Evolutionary conservation across 83 land plant species (phyloP), one percentile per base, ranked within the genome.

Genomic region (Thuja plicata): DNA sequence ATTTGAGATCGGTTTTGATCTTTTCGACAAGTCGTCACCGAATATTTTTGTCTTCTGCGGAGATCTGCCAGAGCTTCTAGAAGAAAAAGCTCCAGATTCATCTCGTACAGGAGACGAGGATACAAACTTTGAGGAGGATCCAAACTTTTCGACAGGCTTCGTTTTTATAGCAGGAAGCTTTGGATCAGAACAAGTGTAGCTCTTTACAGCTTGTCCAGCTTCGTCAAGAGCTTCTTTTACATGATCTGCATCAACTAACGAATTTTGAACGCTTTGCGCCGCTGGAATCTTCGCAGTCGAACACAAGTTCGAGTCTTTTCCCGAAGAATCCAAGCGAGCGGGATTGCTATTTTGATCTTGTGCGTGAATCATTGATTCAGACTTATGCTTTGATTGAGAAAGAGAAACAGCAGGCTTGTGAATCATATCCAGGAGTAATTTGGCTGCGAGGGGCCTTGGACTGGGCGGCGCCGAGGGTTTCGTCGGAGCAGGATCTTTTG

Each of bases 181-280:
- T 35, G 13, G 3, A 76, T 34, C 40, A 8, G 38, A 32, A 34
- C 17, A 76, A 76, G 79, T 35, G 19, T 35, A 4, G 17, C 16
- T 48, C 84, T 86, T 83, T 37, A 93, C 66, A 21, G 92, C 92
- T 45, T 90, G 90, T 70, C 92, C 90, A 40, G 93, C 89, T 88
- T 85, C 89, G 89, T 91, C 91, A 38, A 92, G 90, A 37, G 93
- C 85, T 60, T 92, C 89, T 84, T 95, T 92, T 87, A 92, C 88
- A 50, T n/a, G n/a, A n/a, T 95, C 93, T 84, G 93, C 93, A 52
- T 90, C 92, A 88, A 91, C 93, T 89, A 94, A 55, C 21, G 74
- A 32, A 21, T 10, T 62, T 7, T 86, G 73, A 38, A 21, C 12
- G n/a, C 15, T 1, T 34, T 19, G 45, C 6, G 71, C 43, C 11